phyloP scores from a whole-genome alignment of 1,284 basidiomycete species.

The Marasmius fiardii region DNA sequence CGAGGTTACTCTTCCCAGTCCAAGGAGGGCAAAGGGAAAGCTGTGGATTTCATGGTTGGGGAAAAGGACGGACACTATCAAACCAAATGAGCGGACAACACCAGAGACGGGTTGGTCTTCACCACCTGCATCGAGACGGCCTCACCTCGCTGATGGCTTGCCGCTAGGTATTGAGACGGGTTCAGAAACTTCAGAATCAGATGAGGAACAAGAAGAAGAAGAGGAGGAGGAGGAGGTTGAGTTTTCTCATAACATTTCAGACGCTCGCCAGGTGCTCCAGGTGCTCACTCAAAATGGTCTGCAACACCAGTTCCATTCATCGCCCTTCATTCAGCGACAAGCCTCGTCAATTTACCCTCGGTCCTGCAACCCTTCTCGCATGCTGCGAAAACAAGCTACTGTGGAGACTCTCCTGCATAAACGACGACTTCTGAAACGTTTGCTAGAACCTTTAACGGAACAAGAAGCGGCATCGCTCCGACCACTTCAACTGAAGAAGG shows the following conservation, averaged over 20 bases:
- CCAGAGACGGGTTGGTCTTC: conserved; percentile 10
- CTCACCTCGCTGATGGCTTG: conserved; percentile 1
- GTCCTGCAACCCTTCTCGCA: conserved; percentile 45
- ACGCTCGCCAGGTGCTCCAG: conserved; percentile 27
- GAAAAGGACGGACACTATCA: conserved; percentile 33
- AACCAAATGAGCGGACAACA: conserved; percentile 11
- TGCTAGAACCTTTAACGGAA: conserved; percentile 38
- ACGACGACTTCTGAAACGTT: conserved; percentile 43
- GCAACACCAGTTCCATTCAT: conserved; percentile 34
- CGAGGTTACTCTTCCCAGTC: conserved; percentile 38
- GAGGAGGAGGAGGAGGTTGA: conserved; percentile 16
- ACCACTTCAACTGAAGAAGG: conserved; percentile 35
- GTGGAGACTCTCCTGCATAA: conserved; percentile 48
- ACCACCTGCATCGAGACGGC: conserved; percentile 9
- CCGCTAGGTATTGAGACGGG: not conserved
- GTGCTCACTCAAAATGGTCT: conserved; percentile 39
- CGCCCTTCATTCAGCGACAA: conserved; percentile 48
- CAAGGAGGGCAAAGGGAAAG: conserved; percentile 31
- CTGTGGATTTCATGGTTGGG: conserved; percentile 53
- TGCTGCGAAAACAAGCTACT: conserved; percentile 37
- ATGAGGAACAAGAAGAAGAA: conserved; percentile 12
- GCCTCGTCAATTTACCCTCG: conserved; percentile 55
- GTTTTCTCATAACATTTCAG: not conserved
- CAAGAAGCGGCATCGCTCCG: conserved; percentile 48
- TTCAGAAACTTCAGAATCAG: not conserved